Percentiles rank a stretch among this genome's conserved stretches.
phyloP scores from a whole-genome alignment of 73 alveolate species.

The Tetrahymena elliotti region DNA sequence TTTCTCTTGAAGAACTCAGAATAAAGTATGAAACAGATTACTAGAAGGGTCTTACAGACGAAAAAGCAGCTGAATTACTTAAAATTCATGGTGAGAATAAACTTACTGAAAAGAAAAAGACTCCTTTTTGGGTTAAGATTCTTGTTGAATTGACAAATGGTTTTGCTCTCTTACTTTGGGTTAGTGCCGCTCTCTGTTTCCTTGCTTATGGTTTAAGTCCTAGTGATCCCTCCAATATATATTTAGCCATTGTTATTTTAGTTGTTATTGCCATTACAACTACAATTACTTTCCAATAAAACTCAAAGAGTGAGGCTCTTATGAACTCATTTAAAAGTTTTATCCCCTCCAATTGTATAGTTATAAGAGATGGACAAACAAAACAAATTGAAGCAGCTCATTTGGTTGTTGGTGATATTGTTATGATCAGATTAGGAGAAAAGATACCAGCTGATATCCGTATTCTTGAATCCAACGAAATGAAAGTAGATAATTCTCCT shows the following conservation, averaged over 20 bases:
- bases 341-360: slow-evolving; percentile 55
- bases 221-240: slow-evolving; percentile 59
- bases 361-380: slow-evolving; percentile 49
- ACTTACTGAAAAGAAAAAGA: slow-evolving; percentile 54
- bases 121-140: slow-evolving; percentile 60
- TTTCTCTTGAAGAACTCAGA: slow-evolving; percentile 52
- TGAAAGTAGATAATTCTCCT: slow-evolving; percentile 86
- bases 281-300: slow-evolving; percentile 59
- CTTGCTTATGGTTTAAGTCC: slow-evolving; percentile 63
- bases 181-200: slow-evolving; percentile 63
- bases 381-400: slow-evolving; percentile 37
- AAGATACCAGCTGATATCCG: slow-evolving; percentile 78
- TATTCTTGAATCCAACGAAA: slow-evolving; percentile 64
- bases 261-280: slow-evolving; percentile 73
- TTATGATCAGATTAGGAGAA: slow-evolving; percentile 43
- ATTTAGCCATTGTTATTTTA: slow-evolving; percentile 76
- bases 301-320: slow-evolving; percentile 75
- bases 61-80: slow-evolving; percentile 35
- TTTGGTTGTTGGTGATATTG: slow-evolving; percentile 70
- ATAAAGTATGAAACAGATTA: slow-evolving; percentile 45
- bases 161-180: slow-evolving; percentile 64
- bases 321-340: slow-evolving; percentile 79
- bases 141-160: slow-evolving; percentile 65
- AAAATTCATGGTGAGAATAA: slow-evolving; percentile 54
- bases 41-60: slow-evolving; percentile 67